Evolutionary conservation across 495 filamentous ascomycete genomes (phyloP), one percentile per base, ranked within the genome.

Genomic region (Talaromyces adpressus): DNA sequence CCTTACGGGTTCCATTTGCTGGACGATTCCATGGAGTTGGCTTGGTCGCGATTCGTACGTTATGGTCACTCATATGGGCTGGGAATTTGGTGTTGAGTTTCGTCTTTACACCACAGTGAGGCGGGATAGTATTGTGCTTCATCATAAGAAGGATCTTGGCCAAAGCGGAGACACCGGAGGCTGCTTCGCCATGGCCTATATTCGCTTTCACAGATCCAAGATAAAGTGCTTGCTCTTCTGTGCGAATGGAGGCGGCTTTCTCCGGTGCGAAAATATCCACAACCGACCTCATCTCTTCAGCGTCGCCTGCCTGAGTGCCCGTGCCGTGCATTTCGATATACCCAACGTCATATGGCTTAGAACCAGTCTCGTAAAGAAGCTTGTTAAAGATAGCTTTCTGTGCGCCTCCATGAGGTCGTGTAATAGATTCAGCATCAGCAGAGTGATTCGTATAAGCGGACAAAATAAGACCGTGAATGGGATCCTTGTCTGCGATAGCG

Each of bases 391-490:
- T 77, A 12, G 81, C 71, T 7, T 87, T 82, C 70, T 95, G 91
- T 0, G 89, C 87, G 2, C 82, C 84, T 1, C 82, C 85, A 70
- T 90, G 87, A 14, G 90, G 90, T 32, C 88, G 86, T 0, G 90
- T 93, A 67, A 93, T 93, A 14, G 88, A 91, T 9, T 87, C 85
- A 39, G 89, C 83, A 63, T 90, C 84, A 0, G 87, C 89, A 0
- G 85, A 90, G 69, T 92, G 90, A 65, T 93, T 93, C 22, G 89
- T 90, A 29, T 83, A 81, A 0, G 86, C 79, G 8, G 81, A 86
- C 3, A 83, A 64, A 39, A 92, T 86, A 47, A 91, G 81, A 27
- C 81, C 90, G 18, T 67, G 30, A 32, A 32, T 32, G 3, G 85
- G 81, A 66, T 92, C 90, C 18, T 89, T 86, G 52, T 93, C 89